phyloP scores from a whole-genome alignment of 1,284 basidiomycete genomes.

The Bjerkandera adusta region DNA sequence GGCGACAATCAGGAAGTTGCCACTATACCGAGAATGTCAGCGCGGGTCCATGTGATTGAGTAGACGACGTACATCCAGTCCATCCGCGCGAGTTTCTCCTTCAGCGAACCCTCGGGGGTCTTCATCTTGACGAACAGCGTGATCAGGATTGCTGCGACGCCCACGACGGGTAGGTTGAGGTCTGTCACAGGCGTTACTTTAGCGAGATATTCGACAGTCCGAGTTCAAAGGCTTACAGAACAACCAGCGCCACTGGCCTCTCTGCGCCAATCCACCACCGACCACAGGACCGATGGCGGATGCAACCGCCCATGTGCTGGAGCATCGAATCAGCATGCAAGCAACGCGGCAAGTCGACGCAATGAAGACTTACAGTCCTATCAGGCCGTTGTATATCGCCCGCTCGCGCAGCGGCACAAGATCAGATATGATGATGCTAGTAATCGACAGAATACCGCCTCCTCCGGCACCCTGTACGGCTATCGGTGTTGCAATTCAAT shows the following conservation, averaged over 20 bases:
- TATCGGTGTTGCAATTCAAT: slow-evolving; percentile 11
- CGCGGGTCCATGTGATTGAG: background rate
- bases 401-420: slow-evolving; percentile 40
- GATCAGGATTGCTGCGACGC: slow-evolving; percentile 32
- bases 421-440: slow-evolving; percentile 44
- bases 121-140: slow-evolving; percentile 36
- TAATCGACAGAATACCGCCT: slow-evolving; percentile 41
- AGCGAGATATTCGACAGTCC: background rate
- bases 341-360: background rate
- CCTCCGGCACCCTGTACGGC: slow-evolving; percentile 49
- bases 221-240: slow-evolving; percentile 31
- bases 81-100: slow-evolving; percentile 32
- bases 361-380: slow-evolving; percentile 5
- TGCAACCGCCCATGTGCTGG: slow-evolving; percentile 33
- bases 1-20: slow-evolving; percentile 36
- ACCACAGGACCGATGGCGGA: slow-evolving; percentile 36
- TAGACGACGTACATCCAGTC: slow-evolving; percentile 37
- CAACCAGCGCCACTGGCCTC: slow-evolving; percentile 37
- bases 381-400: slow-evolving; percentile 10
- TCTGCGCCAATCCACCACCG: slow-evolving; percentile 34
- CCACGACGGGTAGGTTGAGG: slow-evolving; percentile 44
- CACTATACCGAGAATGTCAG: slow-evolving; percentile 24
- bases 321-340: background rate
- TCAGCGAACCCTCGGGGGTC: slow-evolving; percentile 31
- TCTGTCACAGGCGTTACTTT: slow-evolving; percentile 24